Percentiles rank a stretch among this genome's conserved stretches.
phyloP scores from a whole-genome alignment of 495 filamentous ascomycete species.

The Penicillium flavigenum region DNA sequence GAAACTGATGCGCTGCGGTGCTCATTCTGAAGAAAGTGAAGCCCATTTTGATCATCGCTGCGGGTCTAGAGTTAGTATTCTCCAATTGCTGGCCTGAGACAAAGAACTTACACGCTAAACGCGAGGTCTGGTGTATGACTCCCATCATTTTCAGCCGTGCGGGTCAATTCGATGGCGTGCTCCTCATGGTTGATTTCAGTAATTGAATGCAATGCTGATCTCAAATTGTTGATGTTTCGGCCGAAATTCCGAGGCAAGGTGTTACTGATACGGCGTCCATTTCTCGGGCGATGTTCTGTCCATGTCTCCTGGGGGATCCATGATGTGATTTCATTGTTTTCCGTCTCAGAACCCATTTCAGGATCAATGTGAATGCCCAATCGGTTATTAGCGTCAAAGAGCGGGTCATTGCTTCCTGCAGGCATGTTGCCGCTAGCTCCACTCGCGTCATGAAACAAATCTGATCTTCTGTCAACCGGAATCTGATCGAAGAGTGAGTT shows the following conservation, averaged over 20 bases:
- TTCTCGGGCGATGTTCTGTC: background rate
- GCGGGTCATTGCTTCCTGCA: background rate
- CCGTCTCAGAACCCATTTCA: background rate
- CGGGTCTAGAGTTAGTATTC: background rate
- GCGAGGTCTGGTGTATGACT: background rate
- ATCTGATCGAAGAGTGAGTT: background rate
- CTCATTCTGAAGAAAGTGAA: background rate
- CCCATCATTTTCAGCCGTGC: background rate
- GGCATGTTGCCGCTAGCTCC: background rate
- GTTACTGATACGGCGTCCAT: background rate
- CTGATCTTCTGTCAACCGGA: background rate
- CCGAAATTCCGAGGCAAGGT: constrained; percentile 12
- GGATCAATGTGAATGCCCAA: background rate
- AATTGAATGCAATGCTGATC: background rate
- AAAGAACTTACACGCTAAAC: background rate
- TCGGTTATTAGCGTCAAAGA: background rate
- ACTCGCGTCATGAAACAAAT: background rate
- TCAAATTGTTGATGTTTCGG: background rate
- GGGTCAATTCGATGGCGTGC: no score
- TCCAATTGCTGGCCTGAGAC: background rate
- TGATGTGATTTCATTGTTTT: background rate
- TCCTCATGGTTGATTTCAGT: background rate
- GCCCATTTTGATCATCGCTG: background rate
- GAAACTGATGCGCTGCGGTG: background rate
- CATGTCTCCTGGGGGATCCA: background rate